These are phyloP conservation scores for Oryza meridionalis DNA, from an alignment of 176 grass and related monocot species.

Conservation along the genomic window DNA sequence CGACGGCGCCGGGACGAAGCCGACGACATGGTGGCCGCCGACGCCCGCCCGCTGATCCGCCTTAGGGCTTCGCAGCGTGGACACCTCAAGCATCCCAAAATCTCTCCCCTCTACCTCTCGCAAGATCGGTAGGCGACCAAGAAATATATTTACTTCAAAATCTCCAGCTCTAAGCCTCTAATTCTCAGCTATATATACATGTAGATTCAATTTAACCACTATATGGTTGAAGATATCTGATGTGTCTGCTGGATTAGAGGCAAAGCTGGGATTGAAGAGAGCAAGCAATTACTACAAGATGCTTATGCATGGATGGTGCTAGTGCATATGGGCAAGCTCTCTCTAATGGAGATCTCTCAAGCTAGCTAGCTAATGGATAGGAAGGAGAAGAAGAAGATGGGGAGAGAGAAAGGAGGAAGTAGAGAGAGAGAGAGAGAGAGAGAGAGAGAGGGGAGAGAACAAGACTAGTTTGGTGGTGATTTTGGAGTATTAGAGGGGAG, in stretches of 20 bases:
- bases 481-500: constrained; percentile 53
- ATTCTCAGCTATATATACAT: background rate
- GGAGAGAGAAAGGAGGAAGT: background rate
- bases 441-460: constrained; percentile 2
- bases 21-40: constrained; percentile 33
- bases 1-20: constrained; percentile 24
- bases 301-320: background rate
- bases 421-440: background rate
- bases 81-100: constrained; percentile 77
- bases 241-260: background rate
- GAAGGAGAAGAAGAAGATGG: constrained; percentile 9
- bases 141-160: constrained; percentile 4
- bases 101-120: background rate
- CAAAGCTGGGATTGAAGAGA: background rate
- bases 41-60: background rate
- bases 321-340: constrained; percentile 43
- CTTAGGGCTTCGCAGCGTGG: constrained; percentile 64
- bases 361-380: constrained; percentile 14
- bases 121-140: constrained; percentile 29
- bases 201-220: background rate
- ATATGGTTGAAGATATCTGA: background rate
- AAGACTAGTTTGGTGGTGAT: constrained; percentile 49
- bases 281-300: background rate
- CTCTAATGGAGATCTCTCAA: constrained; percentile 39
- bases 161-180: background rate